Conservation (phyloP, 106 monocot genomes). For the Dioscorea dumetorum region DNA sequence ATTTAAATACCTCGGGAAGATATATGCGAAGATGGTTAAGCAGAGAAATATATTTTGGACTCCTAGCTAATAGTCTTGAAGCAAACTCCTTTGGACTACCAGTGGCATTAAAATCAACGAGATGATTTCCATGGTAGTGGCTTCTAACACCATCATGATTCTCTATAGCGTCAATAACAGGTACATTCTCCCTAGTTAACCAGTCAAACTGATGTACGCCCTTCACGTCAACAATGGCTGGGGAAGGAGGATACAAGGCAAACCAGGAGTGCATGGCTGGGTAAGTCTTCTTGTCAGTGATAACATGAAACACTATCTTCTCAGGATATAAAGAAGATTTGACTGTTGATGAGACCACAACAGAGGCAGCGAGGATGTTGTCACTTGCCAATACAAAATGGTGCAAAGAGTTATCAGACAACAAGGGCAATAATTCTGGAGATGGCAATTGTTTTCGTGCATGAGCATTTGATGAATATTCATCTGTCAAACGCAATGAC, state of each 20-base stretch:
- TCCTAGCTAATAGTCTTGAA: conserved; percentile 71
- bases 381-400: conserved; percentile 81
- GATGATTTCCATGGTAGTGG: conserved; percentile 81
- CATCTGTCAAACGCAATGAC: conserved; percentile 79
- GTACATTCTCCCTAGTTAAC: conserved; percentile 92
- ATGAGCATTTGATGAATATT: conserved; percentile 94
- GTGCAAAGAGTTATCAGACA: conserved; percentile 63
- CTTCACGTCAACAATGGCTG: conserved; percentile 78
- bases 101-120: conserved; percentile 16
- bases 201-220: conserved; percentile 89
- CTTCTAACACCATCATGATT: conserved; percentile 57
- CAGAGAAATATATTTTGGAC: conserved; percentile 84
- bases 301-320: conserved; percentile 89
- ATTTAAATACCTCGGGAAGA: conserved; percentile 74
- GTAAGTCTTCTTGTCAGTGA: conserved; percentile 96
- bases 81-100: conserved; percentile 73
- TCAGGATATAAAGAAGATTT: conserved; percentile 56
- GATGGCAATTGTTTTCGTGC: conserved; percentile 83
- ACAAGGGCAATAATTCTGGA: conserved; percentile 64
- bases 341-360: conserved; percentile 68
- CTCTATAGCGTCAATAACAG: conserved; percentile 84
- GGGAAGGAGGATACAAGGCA: conserved; percentile 61
- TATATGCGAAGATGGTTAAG: conserved; percentile 94
- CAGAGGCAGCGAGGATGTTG: conserved; percentile 88
- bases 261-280: conserved; percentile 98